Percentiles rank a stretch among this genome's conserved stretches.
Conservation (phyloP, 164 flowering plant species). For the Macadamia integrifolia region DNA sequence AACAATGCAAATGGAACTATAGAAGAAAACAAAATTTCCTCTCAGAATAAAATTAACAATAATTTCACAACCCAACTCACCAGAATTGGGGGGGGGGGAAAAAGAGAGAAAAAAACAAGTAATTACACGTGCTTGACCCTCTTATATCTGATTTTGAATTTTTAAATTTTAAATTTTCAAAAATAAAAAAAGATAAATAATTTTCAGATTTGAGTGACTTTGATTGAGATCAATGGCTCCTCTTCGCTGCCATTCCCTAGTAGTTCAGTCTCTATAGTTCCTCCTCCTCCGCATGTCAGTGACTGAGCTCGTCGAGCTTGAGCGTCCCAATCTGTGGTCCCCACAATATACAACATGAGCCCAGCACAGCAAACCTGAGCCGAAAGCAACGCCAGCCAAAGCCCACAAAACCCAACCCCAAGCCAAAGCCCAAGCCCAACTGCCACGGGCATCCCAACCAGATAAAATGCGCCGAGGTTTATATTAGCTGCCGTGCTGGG, state of each 20-base stretch:
- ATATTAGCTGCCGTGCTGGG: conserved; percentile 78
- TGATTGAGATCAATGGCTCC: conserved; percentile 44
- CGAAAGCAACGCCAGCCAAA: conserved; percentile 75
- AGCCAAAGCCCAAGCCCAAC: conserved; percentile 63
- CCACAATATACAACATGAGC: conserved; percentile 75
- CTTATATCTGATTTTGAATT: no score
- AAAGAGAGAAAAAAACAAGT: background rate
- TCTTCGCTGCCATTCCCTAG: conserved; percentile 13
- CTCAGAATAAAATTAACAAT: no score
- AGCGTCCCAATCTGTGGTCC: conserved; percentile 75
- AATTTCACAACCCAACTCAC: no score
- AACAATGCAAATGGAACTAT: no score
- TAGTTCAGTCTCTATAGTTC: conserved; percentile 3
- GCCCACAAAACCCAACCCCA: conserved; percentile 70
- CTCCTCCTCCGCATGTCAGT: conserved; percentile 44
- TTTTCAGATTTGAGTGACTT: conserved; percentile 27
- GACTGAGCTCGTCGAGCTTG: conserved; percentile 53
- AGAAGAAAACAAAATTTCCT: no score
- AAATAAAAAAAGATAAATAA: background rate
- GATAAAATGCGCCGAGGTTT: conserved; percentile 82
- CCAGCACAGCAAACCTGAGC: conserved; percentile 90
- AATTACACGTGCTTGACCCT: no score
- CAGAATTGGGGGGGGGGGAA: background rate
- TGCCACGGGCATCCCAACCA: conserved; percentile 91
- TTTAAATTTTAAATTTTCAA: background rate